Base-by-base conservation (phyloP, 1,284 basidiomycete genomes). In the Albatrellus sp. region DNA sequence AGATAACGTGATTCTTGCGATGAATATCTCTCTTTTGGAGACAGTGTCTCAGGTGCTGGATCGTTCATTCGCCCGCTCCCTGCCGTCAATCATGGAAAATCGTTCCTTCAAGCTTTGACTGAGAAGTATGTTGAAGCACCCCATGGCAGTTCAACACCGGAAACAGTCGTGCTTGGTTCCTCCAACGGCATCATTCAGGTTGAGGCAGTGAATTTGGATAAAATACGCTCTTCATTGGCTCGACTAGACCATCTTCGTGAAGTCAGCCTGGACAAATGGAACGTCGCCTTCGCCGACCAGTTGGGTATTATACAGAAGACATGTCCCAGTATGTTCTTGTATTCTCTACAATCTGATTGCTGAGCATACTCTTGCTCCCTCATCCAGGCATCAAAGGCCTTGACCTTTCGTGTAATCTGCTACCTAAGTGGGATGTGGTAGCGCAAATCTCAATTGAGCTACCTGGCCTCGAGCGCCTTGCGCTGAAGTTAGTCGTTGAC, bases 121-220 rank as follows among this genome's bases (percentile, higher is more conserved):
- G 66, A 75, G 34, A 87, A 90, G 61, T 94, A 94, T 58, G 67
- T 85, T 46, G 82, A 86, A 50, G 45, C 60, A 10, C 67, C 66
- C 16, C 76, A 72, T 52, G 76, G 73, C n/a, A 60, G 65, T 16
- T 55, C 55, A 39, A 62, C 66, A 28, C 67, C 69, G 43, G 80
- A 87, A 60, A 75, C 63, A 16, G 71, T 92, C 24, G 55, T 79
- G 5, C 68, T 93, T 16, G 90, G 89, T n/a, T 86, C 84, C 1
- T 90, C 88, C 28, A 75, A 77, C 45, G 81, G 82, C 12, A 67
- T 72, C 1, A 93, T 97, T 49, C 70, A 87, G 50, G 89, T 98
- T 12, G 87, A 96, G 59, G 88, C 87, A 1, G 85, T 92, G 0
- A 75, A 80, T 37, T 67, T 96, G 40, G 80, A 87, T 55, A 84